Evolutionary conservation across 148 eudicot species (phyloP).

Genomic region (Fagopyrum homotropicum): DNA sequence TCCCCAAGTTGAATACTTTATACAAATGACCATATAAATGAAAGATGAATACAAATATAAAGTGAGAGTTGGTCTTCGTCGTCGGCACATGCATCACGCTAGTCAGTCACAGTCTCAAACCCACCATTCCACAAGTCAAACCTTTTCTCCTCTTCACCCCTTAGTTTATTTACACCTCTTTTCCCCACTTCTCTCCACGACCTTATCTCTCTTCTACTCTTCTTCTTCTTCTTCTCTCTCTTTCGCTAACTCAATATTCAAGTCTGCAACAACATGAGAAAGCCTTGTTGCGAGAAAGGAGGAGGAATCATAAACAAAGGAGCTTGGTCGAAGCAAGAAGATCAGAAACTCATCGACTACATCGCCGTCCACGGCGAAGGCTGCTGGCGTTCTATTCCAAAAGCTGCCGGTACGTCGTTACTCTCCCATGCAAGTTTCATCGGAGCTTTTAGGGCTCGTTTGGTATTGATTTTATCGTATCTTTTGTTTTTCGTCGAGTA

Average conservation of each 20-base stretch:
- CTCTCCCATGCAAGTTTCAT: not conserved
- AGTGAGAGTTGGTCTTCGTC: not conserved
- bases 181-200: not conserved
- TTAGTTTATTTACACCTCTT: not conserved
- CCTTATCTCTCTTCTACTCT: not conserved
- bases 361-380: constrained; percentile 29
- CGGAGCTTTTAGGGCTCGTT: not conserved
- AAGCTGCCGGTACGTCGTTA: constrained; percentile 27
- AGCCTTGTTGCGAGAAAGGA: constrained; percentile 31
- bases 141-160: not conserved
- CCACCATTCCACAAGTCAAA: constrained; percentile 27
- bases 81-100: constrained; percentile 1
- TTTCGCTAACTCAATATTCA: not conserved
- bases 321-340: constrained; percentile 41
- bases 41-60: not conserved
- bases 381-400: constrained; percentile 32
- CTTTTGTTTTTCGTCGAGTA: not conserved
- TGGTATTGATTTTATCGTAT: not conserved
- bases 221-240: not conserved
- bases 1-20: too few species aligned
- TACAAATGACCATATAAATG: too few species aligned
- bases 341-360: constrained; percentile 30
- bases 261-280: constrained; percentile 20
- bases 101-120: constrained; percentile 1
- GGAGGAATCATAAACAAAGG: constrained; percentile 25